Evolutionary conservation across 2,329 filamentous ascomycete species (phyloP), one percentile per base, ranked within the genome.

Genomic region (Fusarium sp.): DNA sequence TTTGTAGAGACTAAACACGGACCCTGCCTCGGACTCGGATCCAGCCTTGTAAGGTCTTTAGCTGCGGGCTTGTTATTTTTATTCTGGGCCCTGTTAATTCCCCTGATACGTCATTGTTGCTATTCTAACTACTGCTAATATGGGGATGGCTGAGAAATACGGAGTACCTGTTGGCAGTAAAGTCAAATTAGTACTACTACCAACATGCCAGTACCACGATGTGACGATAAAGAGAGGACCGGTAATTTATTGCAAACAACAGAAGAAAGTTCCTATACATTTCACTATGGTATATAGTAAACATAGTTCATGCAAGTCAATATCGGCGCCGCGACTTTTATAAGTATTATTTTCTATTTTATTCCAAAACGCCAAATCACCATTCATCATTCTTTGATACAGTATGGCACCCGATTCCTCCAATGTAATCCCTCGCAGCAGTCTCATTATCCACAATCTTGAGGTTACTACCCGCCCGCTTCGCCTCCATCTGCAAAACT

Each of bases 341-440:
- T 0, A 9, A 25, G 31, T 51, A 35, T 35, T 51, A 25, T 51
- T 35, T 51, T 51, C 31, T 35, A 15, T 11, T 0, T 15, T 1
- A 6, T 25, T 51, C 4, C 0, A 15, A 14, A 15, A 21, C 9
- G n/a, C 48, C 31, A 35, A 6, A 25, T 69, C 45, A 76, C 73
- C 73, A 76, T 42, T 64, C 70, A 19, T 79, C 77, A 7, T 62
- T 66, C 55, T 76, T 76, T 3, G 70, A 54, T 11, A 80, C 63
- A 5, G 76, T 70, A n/a, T 74, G 72, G 14, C 78, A 80, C 4
- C 79, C 79, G 5, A 61, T 65, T 8, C 79, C 79, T 23, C 79
- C 79, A 11, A 80, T 79, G 8, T 72, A 74, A 11, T 78, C 57
- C 5, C 76, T 57, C 7, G 79, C 79, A 27, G 78, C 79, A 0